A percentile compares a stretch with the other conserved stretches of the same genome.
Evolutionary conservation across 768 basidiomycete species (phyloP).

Genomic region (Boletellus emodensis): DNA sequence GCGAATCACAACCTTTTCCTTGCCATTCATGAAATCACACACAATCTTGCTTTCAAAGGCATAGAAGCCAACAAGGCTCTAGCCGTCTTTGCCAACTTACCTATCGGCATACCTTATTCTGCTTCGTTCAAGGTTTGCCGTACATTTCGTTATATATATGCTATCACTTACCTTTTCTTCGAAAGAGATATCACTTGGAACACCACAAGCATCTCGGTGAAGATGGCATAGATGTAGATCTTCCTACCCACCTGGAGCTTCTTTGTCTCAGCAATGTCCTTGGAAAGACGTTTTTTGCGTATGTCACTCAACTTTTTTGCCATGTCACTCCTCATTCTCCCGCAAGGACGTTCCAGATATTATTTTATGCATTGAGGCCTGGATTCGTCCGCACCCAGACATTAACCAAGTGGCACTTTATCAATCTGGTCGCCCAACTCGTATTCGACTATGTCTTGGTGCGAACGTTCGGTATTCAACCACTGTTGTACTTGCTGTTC

Average conservation of each 20-base stretch:
- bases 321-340: constrained; percentile 5
- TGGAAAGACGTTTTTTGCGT: constrained; percentile 98
- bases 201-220: constrained; percentile 96
- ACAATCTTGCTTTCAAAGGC: constrained; percentile 89
- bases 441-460: constrained; percentile 69
- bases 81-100: constrained; percentile 88
- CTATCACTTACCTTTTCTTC: constrained; percentile 3
- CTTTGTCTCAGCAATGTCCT: constrained; percentile 89
- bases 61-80: constrained; percentile 80
- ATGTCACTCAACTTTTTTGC: constrained; percentile 22
- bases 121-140: constrained; percentile 84
- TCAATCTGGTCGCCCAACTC: constrained; percentile 71
- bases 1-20: constrained; percentile 98
- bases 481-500: constrained; percentile 78
- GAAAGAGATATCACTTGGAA: constrained; percentile 86
- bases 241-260: constrained; percentile 85
- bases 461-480: constrained; percentile 38
- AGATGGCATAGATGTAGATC: constrained; percentile 94
- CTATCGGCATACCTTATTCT: constrained; percentile 93
- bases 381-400: constrained; percentile 84
- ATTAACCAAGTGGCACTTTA: constrained; percentile 77
- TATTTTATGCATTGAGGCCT: constrained; percentile 97
- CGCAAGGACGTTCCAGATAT: constrained; percentile 87
- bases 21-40: constrained; percentile 98
- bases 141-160: neutral